Percentiles rank a stretch among this genome's conserved stretches.
Conservation (phyloP, 2,329 filamentous ascomycete genomes). For the Fusarium subtropicale region DNA sequence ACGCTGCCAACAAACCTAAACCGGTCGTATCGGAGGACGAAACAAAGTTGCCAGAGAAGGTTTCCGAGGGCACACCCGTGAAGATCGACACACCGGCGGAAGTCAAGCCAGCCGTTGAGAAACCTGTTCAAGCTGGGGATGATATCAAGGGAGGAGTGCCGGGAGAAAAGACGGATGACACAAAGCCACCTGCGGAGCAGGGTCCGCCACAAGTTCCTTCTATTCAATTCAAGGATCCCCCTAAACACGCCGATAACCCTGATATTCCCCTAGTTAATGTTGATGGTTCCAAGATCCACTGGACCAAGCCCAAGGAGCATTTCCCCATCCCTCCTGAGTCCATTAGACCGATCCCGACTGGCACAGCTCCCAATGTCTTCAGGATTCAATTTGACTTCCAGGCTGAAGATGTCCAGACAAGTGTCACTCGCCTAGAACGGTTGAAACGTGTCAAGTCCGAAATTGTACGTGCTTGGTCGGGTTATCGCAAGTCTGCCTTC, state of each 20-base stretch:
- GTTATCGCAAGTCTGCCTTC: conserved; percentile 84
- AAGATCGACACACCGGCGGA: conserved; percentile 9
- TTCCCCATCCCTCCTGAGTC: conserved; percentile 80
- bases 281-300: conserved; percentile 65
- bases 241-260: conserved; percentile 37
- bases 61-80: not conserved
- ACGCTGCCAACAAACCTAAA: conserved; percentile 23
- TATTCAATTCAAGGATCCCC: conserved; percentile 48
- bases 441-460: conserved; percentile 76
- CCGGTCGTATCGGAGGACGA: conserved; percentile 20
- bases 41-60: conserved; percentile 2
- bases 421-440: conserved; percentile 72
- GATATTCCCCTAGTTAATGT: conserved; percentile 29
- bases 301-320: conserved; percentile 78
- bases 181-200: conserved; percentile 23
- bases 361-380: conserved; percentile 75
- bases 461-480: conserved; percentile 82
- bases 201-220: conserved; percentile 32
- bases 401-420: conserved; percentile 70
- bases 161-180: conserved; percentile 9
- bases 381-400: conserved; percentile 80
- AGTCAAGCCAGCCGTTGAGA: conserved; percentile 23
- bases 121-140: conserved; percentile 8
- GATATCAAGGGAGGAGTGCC: conserved; percentile 8
- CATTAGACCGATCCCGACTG: conserved; percentile 80